These are phyloP conservation scores for Solioccasus polychromus DNA, from an alignment of 768 basidiomycete species.

Conservation along the genomic window DNA sequence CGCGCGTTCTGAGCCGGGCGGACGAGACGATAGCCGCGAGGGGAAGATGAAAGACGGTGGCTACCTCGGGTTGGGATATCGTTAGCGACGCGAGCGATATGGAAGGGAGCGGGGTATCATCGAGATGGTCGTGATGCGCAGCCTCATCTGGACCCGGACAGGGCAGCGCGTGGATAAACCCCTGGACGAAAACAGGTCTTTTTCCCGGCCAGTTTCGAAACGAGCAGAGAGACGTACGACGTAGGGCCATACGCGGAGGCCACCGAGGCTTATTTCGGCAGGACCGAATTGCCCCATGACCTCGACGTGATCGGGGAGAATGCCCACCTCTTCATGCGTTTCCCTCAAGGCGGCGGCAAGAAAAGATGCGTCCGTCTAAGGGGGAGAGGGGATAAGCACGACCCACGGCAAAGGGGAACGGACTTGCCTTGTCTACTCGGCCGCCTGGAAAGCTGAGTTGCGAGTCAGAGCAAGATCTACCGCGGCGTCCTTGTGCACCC, in stretches of 20 bases:
- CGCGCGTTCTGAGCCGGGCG: slow-evolving; percentile 44
- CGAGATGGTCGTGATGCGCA: slow-evolving; percentile 5
- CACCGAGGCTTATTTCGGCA: slow-evolving; percentile 53
- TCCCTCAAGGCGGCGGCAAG: slow-evolving; percentile 64
- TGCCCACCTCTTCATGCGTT: slow-evolving; percentile 70
- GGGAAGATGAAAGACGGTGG: slow-evolving; percentile 69
- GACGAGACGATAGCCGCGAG: slow-evolving; percentile 48
- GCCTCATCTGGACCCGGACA: no score
- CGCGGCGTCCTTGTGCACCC: slow-evolving; percentile 8
- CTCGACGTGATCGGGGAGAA: slow-evolving; percentile 57
- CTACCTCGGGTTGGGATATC: slow-evolving; percentile 63
- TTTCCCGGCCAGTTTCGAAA: background rate
- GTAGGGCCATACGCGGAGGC: slow-evolving; percentile 72
- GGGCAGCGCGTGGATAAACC: slow-evolving; percentile 39
- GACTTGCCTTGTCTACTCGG: slow-evolving; percentile 56
- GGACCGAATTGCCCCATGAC: slow-evolving; percentile 65
- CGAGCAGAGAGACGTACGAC: slow-evolving; percentile 51
- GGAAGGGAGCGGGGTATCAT: slow-evolving; percentile 59
- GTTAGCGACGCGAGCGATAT: slow-evolving; percentile 50
- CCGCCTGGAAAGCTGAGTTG: slow-evolving; percentile 72
- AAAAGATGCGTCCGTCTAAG: slow-evolving; percentile 51
- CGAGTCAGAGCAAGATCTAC: background rate
- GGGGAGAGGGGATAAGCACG: slow-evolving; percentile 6
- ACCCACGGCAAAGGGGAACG: background rate
- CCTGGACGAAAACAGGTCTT: slow-evolving; percentile 23